Base-by-base conservation (phyloP, 2,329 filamentous ascomycete genomes). In the Beauveria sp. region DNA sequence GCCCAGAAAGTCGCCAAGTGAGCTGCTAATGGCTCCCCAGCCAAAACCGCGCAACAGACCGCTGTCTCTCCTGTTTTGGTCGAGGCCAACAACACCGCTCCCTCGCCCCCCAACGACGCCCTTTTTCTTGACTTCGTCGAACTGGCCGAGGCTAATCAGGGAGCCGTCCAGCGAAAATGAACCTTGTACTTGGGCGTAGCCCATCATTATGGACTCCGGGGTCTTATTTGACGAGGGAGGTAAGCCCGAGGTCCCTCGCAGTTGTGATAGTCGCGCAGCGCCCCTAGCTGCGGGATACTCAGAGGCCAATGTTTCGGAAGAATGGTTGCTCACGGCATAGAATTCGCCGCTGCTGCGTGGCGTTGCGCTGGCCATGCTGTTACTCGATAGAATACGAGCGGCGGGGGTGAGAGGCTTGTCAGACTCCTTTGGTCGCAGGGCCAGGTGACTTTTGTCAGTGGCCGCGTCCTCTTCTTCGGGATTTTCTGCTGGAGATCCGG, bases 91-190 rank as follows among this genome's bases (percentile, higher is more conserved):
- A 2, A 96, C 91, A 40, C 92, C 91, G 49, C 91, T 91, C 42
- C 90, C 91, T 69, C 96, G 91, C 1, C 89, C 90, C 54, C 91
- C 91, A 5, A 96, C 85, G 7, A 96, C 91, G 2, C 90, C 93
- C 75, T 96, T 97, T 63, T 93, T 85, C 74, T 99, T 99, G 45
- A 98, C 93, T 69, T 96, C 91, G 71, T 99, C 95, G 69, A 99
- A 99, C 0, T 90, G 90, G 0, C 86, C 86, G 45, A 96, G 87
- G 68, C 96, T 93, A 63, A 99, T 87, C 24, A 99, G 78, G 1
- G 95, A 96, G 0, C 92, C 92, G 70, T 99, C 95, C 7, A 99
- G 77, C 0, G 87, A 91, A 68, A 99, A 99, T 0, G 90, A 93
- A 4, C 95, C 95, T 73, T 91, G 90, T 2, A 98, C 85, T 69